Conservation (phyloP, 768 basidiomycete species). For the Russula vinacea region DNA sequence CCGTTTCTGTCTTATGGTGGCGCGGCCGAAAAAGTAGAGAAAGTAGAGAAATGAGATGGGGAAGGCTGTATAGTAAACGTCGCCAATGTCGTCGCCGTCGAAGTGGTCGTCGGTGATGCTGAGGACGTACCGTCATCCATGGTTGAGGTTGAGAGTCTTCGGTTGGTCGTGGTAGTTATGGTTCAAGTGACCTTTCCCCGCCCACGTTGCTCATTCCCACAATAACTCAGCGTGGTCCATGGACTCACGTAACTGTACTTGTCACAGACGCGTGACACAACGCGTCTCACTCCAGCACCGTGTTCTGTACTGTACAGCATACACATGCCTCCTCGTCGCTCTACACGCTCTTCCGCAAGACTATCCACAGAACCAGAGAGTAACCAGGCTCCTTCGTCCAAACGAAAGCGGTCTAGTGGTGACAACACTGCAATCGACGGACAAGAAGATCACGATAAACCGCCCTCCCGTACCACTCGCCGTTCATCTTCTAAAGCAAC, state of each 20-base stretch:
- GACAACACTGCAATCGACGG: conserved; percentile 11
- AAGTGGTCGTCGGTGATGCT: conserved; percentile 67
- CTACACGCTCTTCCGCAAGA: conserved; percentile 30
- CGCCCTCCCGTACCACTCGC: conserved; percentile 24
- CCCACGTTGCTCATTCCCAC: background rate
- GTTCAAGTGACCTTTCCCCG: conserved; percentile 19
- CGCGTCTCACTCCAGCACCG: conserved; percentile 20
- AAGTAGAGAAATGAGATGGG: conserved; percentile 29
- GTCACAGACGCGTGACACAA: conserved; percentile 28
- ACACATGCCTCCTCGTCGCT: conserved; percentile 29
- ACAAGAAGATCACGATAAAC: conserved; percentile 15
- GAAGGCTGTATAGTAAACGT: conserved; percentile 34
- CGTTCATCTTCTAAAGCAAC: conserved; percentile 15
- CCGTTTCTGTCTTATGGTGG: conserved; percentile 28
- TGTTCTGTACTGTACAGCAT: background rate
- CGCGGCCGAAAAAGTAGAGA: conserved; percentile 28
- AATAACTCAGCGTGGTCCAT: background rate
- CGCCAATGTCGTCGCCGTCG: conserved; percentile 49
- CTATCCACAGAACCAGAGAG: conserved; percentile 15
- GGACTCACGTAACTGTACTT: background rate
- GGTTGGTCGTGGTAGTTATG: conserved; percentile 28
- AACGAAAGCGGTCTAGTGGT: conserved; percentile 26
- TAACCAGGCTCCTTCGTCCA: background rate
- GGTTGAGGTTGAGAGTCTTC: conserved; percentile 36
- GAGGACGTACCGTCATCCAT: conserved; percentile 78